Percentiles rank a stretch among this genome's conserved stretches.
Conservation (phyloP, 768 basidiomycete genomes). For the Lyophyllum shimeji region DNA sequence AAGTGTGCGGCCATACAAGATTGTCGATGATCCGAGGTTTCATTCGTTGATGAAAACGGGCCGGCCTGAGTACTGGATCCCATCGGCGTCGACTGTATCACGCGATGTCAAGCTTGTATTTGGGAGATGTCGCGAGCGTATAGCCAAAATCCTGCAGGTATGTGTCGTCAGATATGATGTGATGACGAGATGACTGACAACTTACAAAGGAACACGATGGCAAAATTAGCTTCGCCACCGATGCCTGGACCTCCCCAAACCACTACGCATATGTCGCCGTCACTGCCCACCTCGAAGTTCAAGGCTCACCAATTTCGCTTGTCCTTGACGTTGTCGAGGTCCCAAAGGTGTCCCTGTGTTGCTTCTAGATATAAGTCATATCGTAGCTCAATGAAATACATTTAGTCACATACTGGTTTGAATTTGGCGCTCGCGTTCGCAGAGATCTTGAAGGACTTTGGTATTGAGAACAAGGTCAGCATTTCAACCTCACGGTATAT, state of each 20-base stretch:
- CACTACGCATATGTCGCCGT: no score
- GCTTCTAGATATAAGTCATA: background rate
- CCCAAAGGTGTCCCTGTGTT: background rate
- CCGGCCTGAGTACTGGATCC: slow-evolving; percentile 27
- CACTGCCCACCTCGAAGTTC: slow-evolving; percentile 27
- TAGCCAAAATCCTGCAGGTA: slow-evolving; percentile 29
- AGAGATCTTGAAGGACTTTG: background rate
- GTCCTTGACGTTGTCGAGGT: slow-evolving; percentile 5
- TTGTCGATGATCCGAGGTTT: slow-evolving; percentile 30
- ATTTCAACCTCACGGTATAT: no score
- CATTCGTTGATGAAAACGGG: no score
- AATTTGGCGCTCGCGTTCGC: background rate
- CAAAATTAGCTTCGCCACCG: slow-evolving; percentile 28
- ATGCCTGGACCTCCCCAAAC: no score
- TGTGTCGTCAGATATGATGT: background rate
- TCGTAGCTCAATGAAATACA: background rate
- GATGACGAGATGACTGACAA: background rate
- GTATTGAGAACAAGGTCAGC: no score
- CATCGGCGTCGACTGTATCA: slow-evolving; percentile 27
- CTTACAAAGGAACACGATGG: slow-evolving; percentile 26
- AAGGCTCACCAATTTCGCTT: slow-evolving; percentile 21
- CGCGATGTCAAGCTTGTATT: slow-evolving; percentile 29
- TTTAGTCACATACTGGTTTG: background rate
- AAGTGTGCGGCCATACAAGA: slow-evolving; percentile 25
- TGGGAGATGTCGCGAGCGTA: slow-evolving; percentile 2